phyloP scores from a whole-genome alignment of 768 basidiomycete species.

The Termitomyces heimii region DNA sequence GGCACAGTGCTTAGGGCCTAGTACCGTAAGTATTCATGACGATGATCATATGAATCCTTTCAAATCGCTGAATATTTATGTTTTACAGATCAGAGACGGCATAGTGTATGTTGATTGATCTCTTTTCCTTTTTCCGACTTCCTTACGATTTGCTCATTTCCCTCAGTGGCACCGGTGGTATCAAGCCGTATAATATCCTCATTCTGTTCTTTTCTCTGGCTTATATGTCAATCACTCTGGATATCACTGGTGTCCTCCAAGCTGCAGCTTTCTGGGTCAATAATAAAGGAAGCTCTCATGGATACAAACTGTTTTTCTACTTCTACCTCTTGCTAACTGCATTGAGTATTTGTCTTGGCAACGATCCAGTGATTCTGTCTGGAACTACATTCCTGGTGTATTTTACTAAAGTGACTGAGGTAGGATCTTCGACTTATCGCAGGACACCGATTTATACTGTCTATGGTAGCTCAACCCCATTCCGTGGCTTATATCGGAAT shows the following conservation, averaged over 20 bases:
- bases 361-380: constrained; percentile 90
- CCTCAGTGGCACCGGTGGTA: constrained; percentile 40
- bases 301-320: constrained; percentile 68
- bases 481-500: constrained; percentile 72
- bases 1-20: constrained; percentile 43
- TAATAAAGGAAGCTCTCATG: constrained; percentile 68
- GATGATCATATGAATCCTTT: neutral
- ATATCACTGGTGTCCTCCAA: constrained; percentile 70
- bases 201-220: constrained; percentile 89
- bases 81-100: constrained; percentile 53
- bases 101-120: constrained; percentile 44
- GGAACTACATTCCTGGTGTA: constrained; percentile 90
- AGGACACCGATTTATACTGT: neutral
- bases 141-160: neutral
- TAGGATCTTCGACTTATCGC: constrained; percentile 3
- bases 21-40: constrained; percentile 6
- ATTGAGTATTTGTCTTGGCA: constrained; percentile 79
- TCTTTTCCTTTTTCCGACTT: neutral
- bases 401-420: constrained; percentile 64
- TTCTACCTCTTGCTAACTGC: constrained; percentile 81
- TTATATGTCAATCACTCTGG: constrained; percentile 89
- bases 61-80: neutral
- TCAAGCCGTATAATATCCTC: constrained; percentile 90
- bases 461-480: constrained; percentile 34
- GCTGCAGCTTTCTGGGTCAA: constrained; percentile 89